A percentile compares a stretch with the other conserved stretches of the same genome.
Conservation (phyloP, 306 rosid species). For the Acacia acuminata region DNA sequence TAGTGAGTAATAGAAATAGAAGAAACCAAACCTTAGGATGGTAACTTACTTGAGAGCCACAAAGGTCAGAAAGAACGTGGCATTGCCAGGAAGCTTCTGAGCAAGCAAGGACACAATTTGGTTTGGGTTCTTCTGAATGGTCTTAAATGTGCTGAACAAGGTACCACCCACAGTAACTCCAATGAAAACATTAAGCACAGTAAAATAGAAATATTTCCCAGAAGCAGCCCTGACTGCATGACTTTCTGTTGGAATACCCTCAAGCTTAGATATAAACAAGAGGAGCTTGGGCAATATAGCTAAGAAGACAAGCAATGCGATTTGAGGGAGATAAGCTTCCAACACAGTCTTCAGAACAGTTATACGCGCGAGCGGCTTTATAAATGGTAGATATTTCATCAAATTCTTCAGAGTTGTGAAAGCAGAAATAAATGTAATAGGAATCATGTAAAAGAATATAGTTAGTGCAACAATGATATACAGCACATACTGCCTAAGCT, state of each 20-base stretch:
- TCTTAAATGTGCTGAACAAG: slow-evolving; percentile 62
- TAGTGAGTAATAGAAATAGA: slow-evolving; percentile 4
- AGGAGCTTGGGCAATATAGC: slow-evolving; percentile 87
- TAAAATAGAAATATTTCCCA: slow-evolving; percentile 89
- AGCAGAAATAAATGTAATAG: slow-evolving; percentile 70
- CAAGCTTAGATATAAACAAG: slow-evolving; percentile 66
- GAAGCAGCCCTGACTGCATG: slow-evolving; percentile 86
- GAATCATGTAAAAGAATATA: slow-evolving; percentile 77
- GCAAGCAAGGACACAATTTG: slow-evolving; percentile 48
- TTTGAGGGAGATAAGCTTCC: slow-evolving; percentile 93
- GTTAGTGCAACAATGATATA: slow-evolving; percentile 68
- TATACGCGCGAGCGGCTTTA: slow-evolving; percentile 54
- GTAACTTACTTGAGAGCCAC: slow-evolving; percentile 91
- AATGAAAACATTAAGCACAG: slow-evolving; percentile 76
- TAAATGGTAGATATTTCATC: slow-evolving; percentile 72
- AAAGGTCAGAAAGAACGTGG: slow-evolving; percentile 83
- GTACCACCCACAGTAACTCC: slow-evolving; percentile 85
- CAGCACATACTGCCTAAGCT: slow-evolving; percentile 66
- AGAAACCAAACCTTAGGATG: slow-evolving; percentile 12
- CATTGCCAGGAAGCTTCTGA: slow-evolving; percentile 68
- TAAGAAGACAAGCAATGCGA: slow-evolving; percentile 76
- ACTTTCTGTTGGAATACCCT: slow-evolving; percentile 82
- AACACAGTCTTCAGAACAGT: slow-evolving; percentile 54
- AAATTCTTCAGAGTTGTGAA: slow-evolving; percentile 71
- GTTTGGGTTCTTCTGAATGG: slow-evolving; percentile 47